Evolutionary conservation across 2,329 filamentous ascomycete species (phyloP).

Genomic region (Lojkania enalia): DNA sequence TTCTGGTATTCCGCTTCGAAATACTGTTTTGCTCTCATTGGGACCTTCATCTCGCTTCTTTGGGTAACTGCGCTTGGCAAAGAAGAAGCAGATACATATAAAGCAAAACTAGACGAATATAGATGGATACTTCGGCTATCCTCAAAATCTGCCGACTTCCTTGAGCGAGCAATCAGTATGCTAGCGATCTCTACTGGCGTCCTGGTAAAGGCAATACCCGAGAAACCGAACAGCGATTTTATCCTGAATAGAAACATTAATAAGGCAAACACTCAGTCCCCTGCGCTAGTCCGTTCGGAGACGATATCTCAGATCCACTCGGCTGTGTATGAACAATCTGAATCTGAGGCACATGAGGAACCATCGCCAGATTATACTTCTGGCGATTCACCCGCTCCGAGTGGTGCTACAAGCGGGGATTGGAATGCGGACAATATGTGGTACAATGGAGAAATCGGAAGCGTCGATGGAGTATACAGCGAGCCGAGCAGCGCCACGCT

Average conservation of each 20-base stretch:
- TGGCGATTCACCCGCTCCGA: conserved; percentile 7
- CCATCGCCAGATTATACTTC: conserved; percentile 3
- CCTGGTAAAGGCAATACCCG: conserved; percentile 27
- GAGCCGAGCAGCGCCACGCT: neutral
- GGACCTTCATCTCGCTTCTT: conserved; percentile 47
- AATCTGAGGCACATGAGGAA: conserved; percentile 12
- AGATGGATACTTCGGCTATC: conserved; percentile 49
- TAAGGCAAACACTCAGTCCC: neutral
- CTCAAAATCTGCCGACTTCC: conserved; percentile 49
- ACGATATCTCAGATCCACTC: neutral
- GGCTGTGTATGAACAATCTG: conserved; percentile 6
- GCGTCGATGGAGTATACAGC: neutral
- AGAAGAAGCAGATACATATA: conserved; percentile 43
- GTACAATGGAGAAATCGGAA: conserved; percentile 4
- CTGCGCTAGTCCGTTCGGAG: neutral
- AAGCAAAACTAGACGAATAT: conserved; percentile 46
- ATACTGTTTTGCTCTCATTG: conserved; percentile 48
- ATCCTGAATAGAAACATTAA: conserved; percentile 7
- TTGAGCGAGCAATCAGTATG: conserved; percentile 43
- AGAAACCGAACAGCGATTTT: conserved; percentile 12
- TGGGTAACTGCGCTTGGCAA: conserved; percentile 38
- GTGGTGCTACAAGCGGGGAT: neutral
- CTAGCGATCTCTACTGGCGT: conserved; percentile 26
- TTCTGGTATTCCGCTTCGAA: conserved; percentile 54
- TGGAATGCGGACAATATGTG: conserved; percentile 9